Conservation (phyloP, 805 yeast species). For the Metschnikowia shivogae region DNA sequence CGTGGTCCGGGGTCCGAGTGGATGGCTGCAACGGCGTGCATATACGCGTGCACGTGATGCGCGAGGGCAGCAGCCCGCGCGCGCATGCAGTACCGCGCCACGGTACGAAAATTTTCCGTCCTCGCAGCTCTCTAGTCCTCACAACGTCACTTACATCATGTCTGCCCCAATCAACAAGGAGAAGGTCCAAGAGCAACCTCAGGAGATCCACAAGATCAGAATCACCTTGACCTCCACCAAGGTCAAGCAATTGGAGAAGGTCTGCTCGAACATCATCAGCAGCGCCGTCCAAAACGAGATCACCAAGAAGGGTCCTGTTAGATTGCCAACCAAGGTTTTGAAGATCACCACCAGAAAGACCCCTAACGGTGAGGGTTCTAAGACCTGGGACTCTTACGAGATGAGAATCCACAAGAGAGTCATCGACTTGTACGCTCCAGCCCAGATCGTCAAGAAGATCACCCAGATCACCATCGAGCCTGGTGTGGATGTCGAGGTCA, state of each 20-base stretch:
- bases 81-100: conserved; percentile 4
- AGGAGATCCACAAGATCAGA: conserved; percentile 93
- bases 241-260: conserved; percentile 97
- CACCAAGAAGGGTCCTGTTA: conserved; percentile 97
- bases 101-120: conserved; percentile 15
- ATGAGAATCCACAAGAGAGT: conserved; percentile 99
- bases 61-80: conserved; percentile 12
- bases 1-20: too few relatives aligned
- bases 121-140: conserved; percentile 12
- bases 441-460: conserved; percentile 87
- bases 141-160: conserved; percentile 49
- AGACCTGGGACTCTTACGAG: conserved; percentile 99
- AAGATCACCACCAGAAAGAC: conserved; percentile 99
- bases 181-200: conserved; percentile 80
- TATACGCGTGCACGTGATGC: not conserved
- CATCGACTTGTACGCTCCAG: conserved; percentile 97
- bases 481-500: conserved; percentile 97
- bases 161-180: conserved; percentile 78
- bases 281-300: conserved; percentile 81
- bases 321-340: conserved; percentile 99
- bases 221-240: conserved; percentile 98
- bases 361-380: conserved; percentile 99
- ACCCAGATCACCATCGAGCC: conserved; percentile 98
- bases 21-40: not conserved
- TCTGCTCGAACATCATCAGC: conserved; percentile 82